Percentiles rank a stretch among this genome's conserved stretches.
These are phyloP conservation scores for Linnemannia schmuckeri DNA, from an alignment of 192 early-diverging fungal species.

Conservation along the genomic window DNA sequence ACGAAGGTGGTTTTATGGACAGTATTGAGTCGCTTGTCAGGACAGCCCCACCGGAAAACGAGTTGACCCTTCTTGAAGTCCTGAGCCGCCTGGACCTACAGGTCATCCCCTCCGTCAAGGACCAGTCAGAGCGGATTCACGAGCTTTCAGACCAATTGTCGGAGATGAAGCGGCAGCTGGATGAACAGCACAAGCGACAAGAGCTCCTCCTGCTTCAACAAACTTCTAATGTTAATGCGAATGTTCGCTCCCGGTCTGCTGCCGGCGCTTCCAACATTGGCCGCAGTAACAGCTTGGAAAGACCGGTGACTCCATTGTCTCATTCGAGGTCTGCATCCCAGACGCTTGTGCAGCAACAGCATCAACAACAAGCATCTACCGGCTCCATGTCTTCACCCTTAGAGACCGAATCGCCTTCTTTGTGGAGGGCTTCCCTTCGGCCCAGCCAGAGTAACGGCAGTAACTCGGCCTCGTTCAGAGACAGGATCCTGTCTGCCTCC, in stretches of 20 bases:
- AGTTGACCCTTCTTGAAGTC: slow-evolving; percentile 32
- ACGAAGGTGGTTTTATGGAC: not conserved
- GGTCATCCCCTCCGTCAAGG: slow-evolving; percentile 42
- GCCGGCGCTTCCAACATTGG: not conserved
- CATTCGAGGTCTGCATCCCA: slow-evolving; percentile 25
- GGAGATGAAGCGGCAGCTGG: slow-evolving; percentile 41
- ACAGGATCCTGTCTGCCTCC: slow-evolving; percentile 5
- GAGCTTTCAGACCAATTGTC: slow-evolving; percentile 49
- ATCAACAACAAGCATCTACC: not conserved
- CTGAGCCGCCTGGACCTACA: slow-evolving; percentile 41
- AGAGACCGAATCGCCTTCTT: slow-evolving; percentile 25
- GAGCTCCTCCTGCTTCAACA: not conserved
- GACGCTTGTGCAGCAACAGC: slow-evolving; percentile 18
- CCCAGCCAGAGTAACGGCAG: slow-evolving; percentile 30
- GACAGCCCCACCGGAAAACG: not conserved
- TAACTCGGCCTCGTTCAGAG: slow-evolving; percentile 5
- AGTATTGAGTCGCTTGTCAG: not conserved
- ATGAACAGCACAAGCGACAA: slow-evolving; percentile 36
- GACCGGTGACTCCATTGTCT: not conserved
- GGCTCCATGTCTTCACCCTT: slow-evolving; percentile 9
- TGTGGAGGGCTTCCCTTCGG: slow-evolving; percentile 34
- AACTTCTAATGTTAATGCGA: not conserved
- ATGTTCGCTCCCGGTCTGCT: not conserved
- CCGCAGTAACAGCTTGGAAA: slow-evolving; percentile 27
- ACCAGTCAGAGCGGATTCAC: slow-evolving; percentile 31